A percentile compares a stretch with the other conserved stretches of the same genome.
phyloP scores from a whole-genome alignment of 2,329 filamentous ascomycete species.

The Xylaria multiplex region DNA sequence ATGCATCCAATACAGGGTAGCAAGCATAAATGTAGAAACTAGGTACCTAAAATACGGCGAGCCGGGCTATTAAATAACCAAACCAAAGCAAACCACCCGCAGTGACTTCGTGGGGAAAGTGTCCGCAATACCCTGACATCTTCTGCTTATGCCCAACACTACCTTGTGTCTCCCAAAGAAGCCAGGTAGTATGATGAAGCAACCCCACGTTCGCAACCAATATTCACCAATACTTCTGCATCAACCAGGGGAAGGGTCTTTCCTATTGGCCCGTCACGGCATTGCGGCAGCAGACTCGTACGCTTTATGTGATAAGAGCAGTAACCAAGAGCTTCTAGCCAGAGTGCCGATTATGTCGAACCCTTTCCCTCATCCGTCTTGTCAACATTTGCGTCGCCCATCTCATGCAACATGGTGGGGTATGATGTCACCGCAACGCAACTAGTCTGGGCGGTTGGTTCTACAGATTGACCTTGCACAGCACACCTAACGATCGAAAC shows the following conservation, averaged over 20 bases:
- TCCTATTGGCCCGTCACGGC: slow-evolving; percentile 1
- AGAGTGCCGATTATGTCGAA: neutral
- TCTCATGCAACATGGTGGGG: slow-evolving; percentile 15
- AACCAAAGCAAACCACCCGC: neutral
- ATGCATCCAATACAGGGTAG: neutral
- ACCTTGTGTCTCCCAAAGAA: neutral
- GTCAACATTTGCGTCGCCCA: slow-evolving; percentile 9
- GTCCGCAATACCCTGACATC: slow-evolving; percentile 15
- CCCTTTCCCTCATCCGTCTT: neutral
- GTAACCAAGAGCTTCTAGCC: neutral
- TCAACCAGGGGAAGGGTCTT: neutral
- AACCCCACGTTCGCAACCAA: slow-evolving; percentile 19
- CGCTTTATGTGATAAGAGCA: too few species aligned
- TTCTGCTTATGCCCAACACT: slow-evolving; percentile 24
- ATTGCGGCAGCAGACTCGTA: neutral
- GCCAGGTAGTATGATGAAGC: slow-evolving; percentile 17
- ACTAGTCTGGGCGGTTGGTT: too few species aligned
- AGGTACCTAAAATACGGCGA: too few species aligned
- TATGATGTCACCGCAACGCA: slow-evolving; percentile 26
- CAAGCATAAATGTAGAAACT: neutral
- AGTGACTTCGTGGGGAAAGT: slow-evolving; percentile 15
- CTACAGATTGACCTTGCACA: too few species aligned
- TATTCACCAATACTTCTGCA: slow-evolving; percentile 2
- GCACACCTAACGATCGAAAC: too few species aligned
- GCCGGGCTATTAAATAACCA: neutral